phyloP scores from a whole-genome alignment of 208 protist genomes.

The Angomonas ambiguus region DNA sequence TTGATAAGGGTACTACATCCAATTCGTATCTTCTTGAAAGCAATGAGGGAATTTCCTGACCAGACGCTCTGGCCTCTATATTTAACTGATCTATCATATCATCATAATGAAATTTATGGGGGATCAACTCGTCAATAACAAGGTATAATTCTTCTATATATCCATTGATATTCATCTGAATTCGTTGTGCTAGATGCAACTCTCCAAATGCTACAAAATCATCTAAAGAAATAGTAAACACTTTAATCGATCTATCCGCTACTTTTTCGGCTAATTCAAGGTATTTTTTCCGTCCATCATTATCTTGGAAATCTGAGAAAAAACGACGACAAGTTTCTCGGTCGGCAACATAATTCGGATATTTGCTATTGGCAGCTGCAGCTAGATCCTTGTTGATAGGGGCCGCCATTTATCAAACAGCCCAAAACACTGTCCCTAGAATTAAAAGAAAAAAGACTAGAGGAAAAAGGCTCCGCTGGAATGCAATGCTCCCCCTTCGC shows the following conservation, averaged over 20 bases:
- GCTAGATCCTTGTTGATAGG: slow-evolving; percentile 21
- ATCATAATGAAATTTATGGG: slow-evolving; percentile 27
- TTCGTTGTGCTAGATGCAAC: slow-evolving; percentile 68
- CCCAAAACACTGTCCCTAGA: background rate
- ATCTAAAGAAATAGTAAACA: slow-evolving; percentile 58
- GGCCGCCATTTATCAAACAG: background rate
- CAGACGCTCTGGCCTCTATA: slow-evolving; percentile 51
- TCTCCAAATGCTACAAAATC: slow-evolving; percentile 65
- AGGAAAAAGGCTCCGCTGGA: too few species aligned
- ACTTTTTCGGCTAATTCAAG: slow-evolving; percentile 34
- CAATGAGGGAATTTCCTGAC: slow-evolving; percentile 56
- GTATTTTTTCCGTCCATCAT: slow-evolving; percentile 49
- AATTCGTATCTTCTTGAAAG: slow-evolving; percentile 77
- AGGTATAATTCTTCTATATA: slow-evolving; percentile 78
- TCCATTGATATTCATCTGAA: slow-evolving; percentile 84
- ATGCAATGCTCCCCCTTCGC: too few species aligned
- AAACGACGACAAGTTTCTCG: slow-evolving; percentile 68
- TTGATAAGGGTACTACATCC: slow-evolving; percentile 47
- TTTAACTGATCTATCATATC: slow-evolving; percentile 77
- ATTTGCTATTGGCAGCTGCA: slow-evolving; percentile 62
- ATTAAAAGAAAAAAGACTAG: background rate
- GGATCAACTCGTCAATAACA: slow-evolving; percentile 70
- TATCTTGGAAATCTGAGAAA: slow-evolving; percentile 57
- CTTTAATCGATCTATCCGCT: slow-evolving; percentile 28
- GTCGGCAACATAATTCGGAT: slow-evolving; percentile 80